Percentiles rank a stretch among this genome's conserved stretches.
Conservation (phyloP, 176 grass and related monocot genomes). For the Paspalum notatum region DNA sequence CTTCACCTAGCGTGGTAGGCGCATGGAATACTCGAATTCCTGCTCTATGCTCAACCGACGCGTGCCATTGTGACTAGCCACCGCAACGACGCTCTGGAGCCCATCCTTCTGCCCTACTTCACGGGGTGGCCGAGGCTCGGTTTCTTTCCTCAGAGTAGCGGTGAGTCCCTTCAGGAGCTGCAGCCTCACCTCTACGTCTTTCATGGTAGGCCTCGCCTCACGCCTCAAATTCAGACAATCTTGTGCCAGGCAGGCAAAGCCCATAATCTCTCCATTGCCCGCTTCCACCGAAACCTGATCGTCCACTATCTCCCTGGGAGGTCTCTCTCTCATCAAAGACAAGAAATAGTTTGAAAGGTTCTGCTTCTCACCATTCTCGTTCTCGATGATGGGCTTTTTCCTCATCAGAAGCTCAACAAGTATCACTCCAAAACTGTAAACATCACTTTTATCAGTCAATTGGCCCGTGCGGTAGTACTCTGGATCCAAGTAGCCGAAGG, state of each 20-base stretch:
- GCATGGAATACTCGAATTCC: background rate
- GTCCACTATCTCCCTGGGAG: background rate
- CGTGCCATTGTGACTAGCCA: background rate
- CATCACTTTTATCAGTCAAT: slow-evolving; percentile 32
- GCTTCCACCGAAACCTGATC: background rate
- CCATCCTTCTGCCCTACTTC: no score
- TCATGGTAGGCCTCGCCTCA: slow-evolving; percentile 33
- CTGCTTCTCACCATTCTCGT: slow-evolving; percentile 22
- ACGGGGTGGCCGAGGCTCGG: no score
- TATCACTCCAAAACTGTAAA: slow-evolving; percentile 35
- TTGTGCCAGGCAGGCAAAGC: background rate
- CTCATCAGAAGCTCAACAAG: slow-evolving; percentile 29
- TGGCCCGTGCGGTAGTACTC: slow-evolving; percentile 36
- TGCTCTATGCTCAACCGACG: slow-evolving; percentile 33
- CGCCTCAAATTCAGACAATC: slow-evolving; percentile 31
- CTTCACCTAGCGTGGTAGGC: slow-evolving; percentile 1
- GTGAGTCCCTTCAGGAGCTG: slow-evolving; percentile 11
- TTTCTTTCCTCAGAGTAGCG: background rate
- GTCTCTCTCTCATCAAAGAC: background rate
- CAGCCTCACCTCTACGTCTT: slow-evolving; percentile 41
- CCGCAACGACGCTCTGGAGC: background rate
- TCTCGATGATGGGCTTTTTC: slow-evolving; percentile 4
- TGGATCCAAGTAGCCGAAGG: slow-evolving; percentile 32
- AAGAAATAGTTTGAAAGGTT: slow-evolving; percentile 41
- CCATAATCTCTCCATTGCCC: background rate